A percentile compares a stretch with the other conserved stretches of the same genome.
These are phyloP conservation scores for Trichoderma guizhouense DNA, from an alignment of 2,329 filamentous ascomycete species.

Conservation along the genomic window DNA sequence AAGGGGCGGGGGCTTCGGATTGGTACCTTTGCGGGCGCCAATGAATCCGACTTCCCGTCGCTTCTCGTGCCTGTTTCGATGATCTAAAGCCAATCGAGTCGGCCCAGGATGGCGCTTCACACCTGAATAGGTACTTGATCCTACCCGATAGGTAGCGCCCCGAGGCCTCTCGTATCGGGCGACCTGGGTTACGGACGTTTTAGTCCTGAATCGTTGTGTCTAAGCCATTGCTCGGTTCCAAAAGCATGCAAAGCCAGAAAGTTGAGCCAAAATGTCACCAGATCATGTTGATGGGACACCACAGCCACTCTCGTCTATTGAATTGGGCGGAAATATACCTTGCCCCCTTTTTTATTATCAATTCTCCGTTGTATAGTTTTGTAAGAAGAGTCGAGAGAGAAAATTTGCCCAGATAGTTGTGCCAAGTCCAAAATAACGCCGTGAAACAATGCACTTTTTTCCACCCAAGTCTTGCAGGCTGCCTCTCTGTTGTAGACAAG, in stretches of 20 bases:
- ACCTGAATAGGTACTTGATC: not conserved
- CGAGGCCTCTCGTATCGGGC: not conserved
- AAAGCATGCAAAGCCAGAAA: not conserved
- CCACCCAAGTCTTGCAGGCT: not conserved
- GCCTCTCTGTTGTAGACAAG: not conserved
- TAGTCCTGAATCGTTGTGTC: not conserved
- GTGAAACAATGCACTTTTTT: not conserved
- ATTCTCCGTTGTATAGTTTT: not conserved
- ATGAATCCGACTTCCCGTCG: not conserved
- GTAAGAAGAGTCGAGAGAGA: conserved; percentile 12
- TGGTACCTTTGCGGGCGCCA: conserved; percentile 1
- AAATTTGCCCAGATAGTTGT: not conserved
- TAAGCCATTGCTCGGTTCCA: not conserved
- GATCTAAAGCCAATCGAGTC: not conserved
- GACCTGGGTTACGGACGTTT: not conserved
- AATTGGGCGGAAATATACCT: not conserved
- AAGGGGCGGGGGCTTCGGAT: not conserved
- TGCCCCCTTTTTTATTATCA: not conserved
- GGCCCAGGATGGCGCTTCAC: not conserved
- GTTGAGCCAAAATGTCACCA: not conserved
- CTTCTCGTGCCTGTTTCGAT: not conserved
- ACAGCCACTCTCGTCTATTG: not conserved
- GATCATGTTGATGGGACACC: not conserved
- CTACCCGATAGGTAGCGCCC: not conserved
- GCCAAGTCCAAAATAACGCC: not conserved